Evolutionary conservation across 2,329 filamentous ascomycete genomes (phyloP).

Genomic region (Hortaea sp.): DNA sequence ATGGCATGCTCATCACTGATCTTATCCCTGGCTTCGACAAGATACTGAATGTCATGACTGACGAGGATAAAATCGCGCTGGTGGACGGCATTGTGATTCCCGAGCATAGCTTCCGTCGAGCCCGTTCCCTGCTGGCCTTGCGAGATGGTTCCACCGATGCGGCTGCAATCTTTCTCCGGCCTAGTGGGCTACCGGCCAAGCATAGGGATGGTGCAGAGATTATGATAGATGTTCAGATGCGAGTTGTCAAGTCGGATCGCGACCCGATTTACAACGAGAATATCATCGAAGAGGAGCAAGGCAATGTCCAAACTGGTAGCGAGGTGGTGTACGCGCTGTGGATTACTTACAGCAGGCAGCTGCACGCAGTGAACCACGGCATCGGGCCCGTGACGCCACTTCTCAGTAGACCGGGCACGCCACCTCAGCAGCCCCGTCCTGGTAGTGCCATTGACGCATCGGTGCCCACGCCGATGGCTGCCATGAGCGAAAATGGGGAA

Average conservation of each 20-base stretch:
- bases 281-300: conserved; percentile 54
- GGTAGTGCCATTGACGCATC: conserved; percentile 9
- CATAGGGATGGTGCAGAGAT: conserved; percentile 88
- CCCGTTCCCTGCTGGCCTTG: conserved; percentile 71
- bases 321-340: conserved; percentile 91
- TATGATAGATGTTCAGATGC: conserved; percentile 91
- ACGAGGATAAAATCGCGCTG: conserved; percentile 75
- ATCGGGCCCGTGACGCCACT: conserved; percentile 54
- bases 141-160: conserved; percentile 70
- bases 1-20: conserved; percentile 68
- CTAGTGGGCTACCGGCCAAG: conserved; percentile 72
- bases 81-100: conserved; percentile 94
- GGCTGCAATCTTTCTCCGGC: conserved; percentile 65
- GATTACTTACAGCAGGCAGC: conserved; percentile 91
- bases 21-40: conserved; percentile 82
- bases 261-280: conserved; percentile 49
- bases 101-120: conserved; percentile 88
- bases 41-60: conserved; percentile 67
- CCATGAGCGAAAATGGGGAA: conserved; percentile 20
- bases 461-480: conserved; percentile 19
- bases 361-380: conserved; percentile 63
- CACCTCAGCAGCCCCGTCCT: conserved; percentile 57
- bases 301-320: conserved; percentile 41
- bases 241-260: conserved; percentile 83
- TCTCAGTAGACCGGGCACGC: conserved; percentile 56